These are phyloP conservation scores for Scleromitrula shiraiana DNA, from an alignment of 2,329 filamentous ascomycete genomes.

Conservation along the genomic window DNA sequence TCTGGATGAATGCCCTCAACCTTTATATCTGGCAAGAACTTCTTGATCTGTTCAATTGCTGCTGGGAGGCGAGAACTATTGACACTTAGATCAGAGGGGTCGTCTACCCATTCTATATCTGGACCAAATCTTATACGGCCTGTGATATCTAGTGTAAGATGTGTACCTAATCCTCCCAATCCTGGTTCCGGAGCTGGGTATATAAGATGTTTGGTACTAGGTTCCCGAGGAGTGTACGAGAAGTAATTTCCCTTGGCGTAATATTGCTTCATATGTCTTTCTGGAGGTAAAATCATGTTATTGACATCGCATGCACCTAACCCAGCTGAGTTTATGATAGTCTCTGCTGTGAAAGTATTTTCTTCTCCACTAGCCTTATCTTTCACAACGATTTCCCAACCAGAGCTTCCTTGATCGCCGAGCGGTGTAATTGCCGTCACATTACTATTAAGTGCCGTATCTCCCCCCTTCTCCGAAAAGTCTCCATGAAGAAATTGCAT, in stretches of 20 bases:
- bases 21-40: constrained; percentile 72
- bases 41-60: constrained; percentile 66
- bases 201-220: constrained; percentile 63
- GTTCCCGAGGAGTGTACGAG: constrained; percentile 61
- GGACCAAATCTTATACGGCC: constrained; percentile 87
- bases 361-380: constrained; percentile 40
- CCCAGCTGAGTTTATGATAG: constrained; percentile 78
- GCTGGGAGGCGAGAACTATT: constrained; percentile 53
- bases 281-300: constrained; percentile 67
- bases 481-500: constrained; percentile 75
- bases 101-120: constrained; percentile 86
- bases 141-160: constrained; percentile 81
- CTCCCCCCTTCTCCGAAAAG: constrained; percentile 70
- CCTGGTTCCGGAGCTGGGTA: constrained; percentile 84
- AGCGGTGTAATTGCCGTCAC: constrained; percentile 48
- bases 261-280: constrained; percentile 52
- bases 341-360: constrained; percentile 61
- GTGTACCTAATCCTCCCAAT: constrained; percentile 78
- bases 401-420: constrained; percentile 39
- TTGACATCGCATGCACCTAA: constrained; percentile 67
- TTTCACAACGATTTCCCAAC: constrained; percentile 60
- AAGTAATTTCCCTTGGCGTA: constrained; percentile 97
- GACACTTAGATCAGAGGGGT: constrained; percentile 60
- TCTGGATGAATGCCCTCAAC: constrained; percentile 60
- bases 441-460: constrained; percentile 58